These are phyloP conservation scores for Myriosclerotinia curreyana DNA, from an alignment of 2,329 filamentous ascomycete genomes.

Conservation along the genomic window DNA sequence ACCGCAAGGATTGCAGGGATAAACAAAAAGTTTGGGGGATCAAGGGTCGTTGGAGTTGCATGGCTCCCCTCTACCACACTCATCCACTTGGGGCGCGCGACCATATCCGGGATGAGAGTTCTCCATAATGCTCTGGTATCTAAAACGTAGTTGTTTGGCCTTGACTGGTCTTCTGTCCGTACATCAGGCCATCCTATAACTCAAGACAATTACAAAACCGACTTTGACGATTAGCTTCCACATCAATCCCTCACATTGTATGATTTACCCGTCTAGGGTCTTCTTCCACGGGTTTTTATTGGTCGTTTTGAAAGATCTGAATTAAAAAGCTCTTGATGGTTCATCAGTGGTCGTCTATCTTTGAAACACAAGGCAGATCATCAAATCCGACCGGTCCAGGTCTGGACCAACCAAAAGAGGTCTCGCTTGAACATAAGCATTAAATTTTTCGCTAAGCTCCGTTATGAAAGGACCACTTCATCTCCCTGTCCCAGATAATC, in stretches of 20 bases:
- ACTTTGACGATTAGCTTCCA: slow-evolving; percentile 4
- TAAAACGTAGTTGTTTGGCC: slow-evolving; percentile 6
- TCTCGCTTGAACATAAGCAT: slow-evolving; percentile 22
- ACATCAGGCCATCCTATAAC: slow-evolving; percentile 15
- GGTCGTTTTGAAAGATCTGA: slow-evolving; percentile 25
- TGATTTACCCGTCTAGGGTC: slow-evolving; percentile 1
- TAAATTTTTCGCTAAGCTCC: slow-evolving; percentile 25
- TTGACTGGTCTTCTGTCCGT: not conserved
- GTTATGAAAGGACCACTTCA: slow-evolving; percentile 31
- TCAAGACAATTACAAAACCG: slow-evolving; percentile 14
- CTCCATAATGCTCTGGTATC: slow-evolving; percentile 12
- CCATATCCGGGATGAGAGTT: slow-evolving; percentile 18
- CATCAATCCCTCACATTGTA: slow-evolving; percentile 8
- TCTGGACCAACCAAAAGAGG: slow-evolving; percentile 22
- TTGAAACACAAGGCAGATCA: slow-evolving; percentile 29
- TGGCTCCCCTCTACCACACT: not conserved
- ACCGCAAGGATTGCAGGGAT: slow-evolving; percentile 21
- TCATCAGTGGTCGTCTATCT: slow-evolving; percentile 26
- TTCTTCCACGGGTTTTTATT: slow-evolving; percentile 19
- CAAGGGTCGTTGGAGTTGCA: slow-evolving; percentile 17
- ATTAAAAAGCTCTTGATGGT: slow-evolving; percentile 17
- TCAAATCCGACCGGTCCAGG: slow-evolving; percentile 18
- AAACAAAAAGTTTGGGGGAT: slow-evolving; percentile 10
- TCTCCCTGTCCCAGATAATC: slow-evolving; percentile 25
- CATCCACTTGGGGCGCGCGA: slow-evolving; percentile 15